Conservation (phyloP, 352 stramenopile genomes). For the Phytopythium mirpurense region DNA sequence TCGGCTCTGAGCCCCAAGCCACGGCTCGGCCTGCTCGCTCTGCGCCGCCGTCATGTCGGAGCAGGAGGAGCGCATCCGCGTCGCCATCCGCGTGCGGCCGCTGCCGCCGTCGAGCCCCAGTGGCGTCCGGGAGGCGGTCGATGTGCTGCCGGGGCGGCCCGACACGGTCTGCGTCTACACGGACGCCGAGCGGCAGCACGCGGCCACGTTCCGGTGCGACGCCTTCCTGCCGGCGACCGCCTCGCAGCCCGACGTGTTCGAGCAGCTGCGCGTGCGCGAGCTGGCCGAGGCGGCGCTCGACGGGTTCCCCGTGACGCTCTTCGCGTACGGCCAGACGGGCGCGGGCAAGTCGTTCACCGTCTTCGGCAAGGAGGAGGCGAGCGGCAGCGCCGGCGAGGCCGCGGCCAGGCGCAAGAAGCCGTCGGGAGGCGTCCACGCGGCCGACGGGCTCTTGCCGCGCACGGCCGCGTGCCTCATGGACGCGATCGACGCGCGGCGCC, state of each 20-base stretch:
- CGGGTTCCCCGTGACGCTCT: slow-evolving; percentile 67
- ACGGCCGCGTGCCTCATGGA: slow-evolving; percentile 45
- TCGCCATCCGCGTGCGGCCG: slow-evolving; percentile 58
- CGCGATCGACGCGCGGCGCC: slow-evolving; percentile 26
- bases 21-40: background rate
- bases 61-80: slow-evolving; percentile 61
- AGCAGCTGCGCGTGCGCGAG: slow-evolving; percentile 30
- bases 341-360: slow-evolving; percentile 75
- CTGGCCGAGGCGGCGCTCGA: slow-evolving; percentile 50
- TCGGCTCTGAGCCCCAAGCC: background rate
- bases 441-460: slow-evolving; percentile 53
- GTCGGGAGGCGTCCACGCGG: slow-evolving; percentile 12
- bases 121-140: slow-evolving; percentile 20
- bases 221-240: slow-evolving; percentile 34
- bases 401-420: background rate
- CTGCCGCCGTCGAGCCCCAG: background rate
- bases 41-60: slow-evolving; percentile 19
- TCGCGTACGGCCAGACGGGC: slow-evolving; percentile 71
- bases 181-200: slow-evolving; percentile 20
- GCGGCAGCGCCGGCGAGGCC: background rate
- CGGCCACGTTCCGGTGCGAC: slow-evolving; percentile 62
- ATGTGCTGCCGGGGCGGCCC: slow-evolving; percentile 26
- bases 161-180: slow-evolving; percentile 40
- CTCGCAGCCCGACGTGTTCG: slow-evolving; percentile 52
- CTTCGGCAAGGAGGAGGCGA: slow-evolving; percentile 55